Conservation (phyloP, 2,329 filamentous ascomycete species). For the Pyricularia pennisetigena region DNA sequence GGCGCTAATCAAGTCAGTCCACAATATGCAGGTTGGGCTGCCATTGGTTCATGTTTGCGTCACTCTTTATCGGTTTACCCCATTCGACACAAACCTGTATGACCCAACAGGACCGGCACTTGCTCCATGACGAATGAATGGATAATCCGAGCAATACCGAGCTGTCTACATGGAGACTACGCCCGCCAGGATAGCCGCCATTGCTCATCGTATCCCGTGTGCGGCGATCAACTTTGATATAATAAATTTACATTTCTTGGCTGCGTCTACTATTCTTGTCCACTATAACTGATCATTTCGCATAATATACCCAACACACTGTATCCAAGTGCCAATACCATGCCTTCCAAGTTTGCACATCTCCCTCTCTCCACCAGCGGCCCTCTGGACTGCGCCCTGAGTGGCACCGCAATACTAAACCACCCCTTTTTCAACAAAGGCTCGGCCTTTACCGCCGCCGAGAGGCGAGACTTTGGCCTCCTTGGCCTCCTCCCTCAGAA, state of each 20-base stretch:
- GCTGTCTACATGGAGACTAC: background rate
- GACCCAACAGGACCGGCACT: background rate
- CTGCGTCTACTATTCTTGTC: background rate
- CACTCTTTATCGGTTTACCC: background rate
- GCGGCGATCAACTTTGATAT: background rate
- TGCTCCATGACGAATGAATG: background rate
- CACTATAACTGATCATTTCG: background rate
- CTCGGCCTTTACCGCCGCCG: constrained; percentile 61
- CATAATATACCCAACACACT: background rate
- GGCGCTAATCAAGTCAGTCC: background rate
- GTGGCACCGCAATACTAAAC: constrained; percentile 47
- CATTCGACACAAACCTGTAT: background rate
- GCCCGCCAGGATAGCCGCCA: background rate
- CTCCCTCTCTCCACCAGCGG: constrained; percentile 37
- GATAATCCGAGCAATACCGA: background rate
- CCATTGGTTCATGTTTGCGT: background rate
- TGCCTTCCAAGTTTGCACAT: constrained; percentile 12
- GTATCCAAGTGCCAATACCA: background rate
- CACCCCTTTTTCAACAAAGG: constrained; percentile 73
- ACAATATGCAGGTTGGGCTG: background rate
- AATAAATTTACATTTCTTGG: background rate
- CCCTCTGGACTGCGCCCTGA: constrained; percentile 37
- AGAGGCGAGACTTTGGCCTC: constrained; percentile 61
- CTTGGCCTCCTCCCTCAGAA: constrained; percentile 63
- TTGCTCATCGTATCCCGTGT: background rate